Conservation (phyloP, 2,329 filamentous ascomycete genomes). For the Beauveria rudraprayagi region DNA sequence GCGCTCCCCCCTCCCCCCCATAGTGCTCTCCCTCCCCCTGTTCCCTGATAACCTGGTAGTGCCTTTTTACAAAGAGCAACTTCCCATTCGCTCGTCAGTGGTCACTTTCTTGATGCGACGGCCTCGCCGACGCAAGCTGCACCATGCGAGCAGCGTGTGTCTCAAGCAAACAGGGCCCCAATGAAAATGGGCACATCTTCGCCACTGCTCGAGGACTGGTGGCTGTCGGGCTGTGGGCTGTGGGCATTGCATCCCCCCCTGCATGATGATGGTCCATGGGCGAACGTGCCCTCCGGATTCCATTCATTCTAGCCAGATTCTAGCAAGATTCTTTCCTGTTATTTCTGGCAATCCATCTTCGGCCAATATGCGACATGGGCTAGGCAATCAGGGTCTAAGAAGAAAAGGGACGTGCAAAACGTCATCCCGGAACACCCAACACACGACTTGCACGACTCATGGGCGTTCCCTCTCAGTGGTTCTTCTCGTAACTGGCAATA, state of each 20-base stretch:
- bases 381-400: not conserved
- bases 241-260: not conserved
- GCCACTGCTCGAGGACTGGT: not conserved
- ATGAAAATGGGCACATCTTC: not conserved
- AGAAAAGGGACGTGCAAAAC: not conserved
- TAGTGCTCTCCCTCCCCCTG: too few species aligned
- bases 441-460: too few species aligned
- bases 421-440: too few species aligned
- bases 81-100: not conserved
- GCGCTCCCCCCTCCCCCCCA: too few species aligned
- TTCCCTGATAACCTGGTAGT: too few species aligned
- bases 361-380: not conserved
- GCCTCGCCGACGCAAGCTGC: slow-evolving; percentile 1
- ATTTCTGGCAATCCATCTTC: not conserved
- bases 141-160: not conserved
- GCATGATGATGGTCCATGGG: not conserved
- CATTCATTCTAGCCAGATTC: not conserved
- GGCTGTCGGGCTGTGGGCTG: not conserved
- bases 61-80: too few species aligned
- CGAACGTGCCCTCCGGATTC: not conserved
- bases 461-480: too few species aligned
- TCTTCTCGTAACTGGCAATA: too few species aligned
- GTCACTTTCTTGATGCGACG: slow-evolving; percentile 2
- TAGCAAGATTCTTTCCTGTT: not conserved
- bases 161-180: slow-evolving; percentile 1